A percentile compares a stretch with the other conserved stretches of the same genome.
Evolutionary conservation across 352 stramenopile species (phyloP).

Genomic region (Bremia lactucae): DNA sequence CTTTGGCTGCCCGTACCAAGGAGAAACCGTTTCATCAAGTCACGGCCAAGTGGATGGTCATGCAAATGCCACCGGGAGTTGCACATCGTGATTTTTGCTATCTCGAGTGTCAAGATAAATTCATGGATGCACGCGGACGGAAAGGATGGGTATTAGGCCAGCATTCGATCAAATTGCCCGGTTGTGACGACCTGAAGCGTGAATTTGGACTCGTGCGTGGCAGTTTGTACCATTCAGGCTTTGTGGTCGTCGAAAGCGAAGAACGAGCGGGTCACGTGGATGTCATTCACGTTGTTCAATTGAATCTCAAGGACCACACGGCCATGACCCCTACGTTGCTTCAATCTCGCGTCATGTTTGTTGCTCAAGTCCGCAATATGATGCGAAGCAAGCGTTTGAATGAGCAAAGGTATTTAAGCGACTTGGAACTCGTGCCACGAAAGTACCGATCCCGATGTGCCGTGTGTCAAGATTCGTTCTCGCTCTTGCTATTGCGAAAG

Average conservation of each 20-base stretch:
- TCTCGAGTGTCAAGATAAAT: constrained; percentile 81
- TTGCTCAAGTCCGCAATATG: constrained; percentile 49
- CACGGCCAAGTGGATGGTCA: constrained; percentile 73
- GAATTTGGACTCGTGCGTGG: constrained; percentile 69
- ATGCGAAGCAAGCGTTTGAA: constrained; percentile 63
- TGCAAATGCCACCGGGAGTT: constrained; percentile 43
- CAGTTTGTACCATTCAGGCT: constrained; percentile 76
- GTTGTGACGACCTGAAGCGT: constrained; percentile 61
- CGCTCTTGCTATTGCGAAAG: constrained; percentile 69
- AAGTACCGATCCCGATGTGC: constrained; percentile 63
- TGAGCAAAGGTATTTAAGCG: constrained; percentile 69
- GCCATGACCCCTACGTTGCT: constrained; percentile 35
- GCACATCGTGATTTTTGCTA: constrained; percentile 70
- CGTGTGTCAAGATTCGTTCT: constrained; percentile 78
- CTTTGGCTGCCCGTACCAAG: constrained; percentile 44
- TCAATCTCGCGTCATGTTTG: constrained; percentile 33
- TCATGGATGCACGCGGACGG: constrained; percentile 64
- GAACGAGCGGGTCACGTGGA: constrained; percentile 65
- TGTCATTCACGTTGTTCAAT: constrained; percentile 71
- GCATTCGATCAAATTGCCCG: constrained; percentile 75
- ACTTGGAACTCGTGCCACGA: constrained; percentile 74
- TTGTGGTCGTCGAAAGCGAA: constrained; percentile 75
- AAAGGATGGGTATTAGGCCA: constrained; percentile 79
- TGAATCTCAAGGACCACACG: constrained; percentile 71
- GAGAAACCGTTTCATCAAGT: constrained; percentile 77